These are phyloP conservation scores for Gossypium thurberi DNA, from an alignment of 345 rosid species.

Conservation along the genomic window DNA sequence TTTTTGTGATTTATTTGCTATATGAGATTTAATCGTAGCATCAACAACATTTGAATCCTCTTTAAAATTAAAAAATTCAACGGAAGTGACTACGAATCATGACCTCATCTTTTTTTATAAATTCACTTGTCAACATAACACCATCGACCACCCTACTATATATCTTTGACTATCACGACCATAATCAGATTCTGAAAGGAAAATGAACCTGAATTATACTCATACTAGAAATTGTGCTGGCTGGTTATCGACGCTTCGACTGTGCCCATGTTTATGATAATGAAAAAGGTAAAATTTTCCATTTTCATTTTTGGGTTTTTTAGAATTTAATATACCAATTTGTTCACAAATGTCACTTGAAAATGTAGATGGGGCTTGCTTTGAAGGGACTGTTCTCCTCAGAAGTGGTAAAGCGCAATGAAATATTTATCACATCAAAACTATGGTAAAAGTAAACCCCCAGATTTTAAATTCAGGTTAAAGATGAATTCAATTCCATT, in stretches of 20 bases:
- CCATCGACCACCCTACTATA: too few species aligned
- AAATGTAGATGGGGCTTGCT: slow-evolving; percentile 38
- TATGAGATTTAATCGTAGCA: too few species aligned
- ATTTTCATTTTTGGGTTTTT: neutral
- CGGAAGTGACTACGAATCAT: too few species aligned
- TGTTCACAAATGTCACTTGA: neutral
- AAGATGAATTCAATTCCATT: neutral
- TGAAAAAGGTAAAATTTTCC: slow-evolving; percentile 32
- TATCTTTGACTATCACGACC: too few species aligned
- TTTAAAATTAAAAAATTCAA: too few species aligned
- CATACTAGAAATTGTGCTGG: slow-evolving; percentile 19
- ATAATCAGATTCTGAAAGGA: too few species aligned
- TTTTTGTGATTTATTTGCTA: too few species aligned
- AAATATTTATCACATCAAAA: slow-evolving; percentile 44
- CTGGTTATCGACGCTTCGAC: slow-evolving; percentile 45
- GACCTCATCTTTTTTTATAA: too few species aligned
- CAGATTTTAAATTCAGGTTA: neutral
- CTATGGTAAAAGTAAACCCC: slow-evolving; percentile 32
- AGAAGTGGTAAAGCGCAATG: slow-evolving; percentile 40
- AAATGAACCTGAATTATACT: too few species aligned
- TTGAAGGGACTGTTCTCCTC: slow-evolving; percentile 34
- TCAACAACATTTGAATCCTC: too few species aligned
- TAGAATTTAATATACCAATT: neutral
- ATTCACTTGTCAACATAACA: too few species aligned
- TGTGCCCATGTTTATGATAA: slow-evolving; percentile 42